A percentile compares a stretch with the other conserved stretches of the same genome.
These are phyloP conservation scores for Udeniomyces megalosporus DNA, from an alignment of 768 basidiomycete species.

Conservation along the genomic window DNA sequence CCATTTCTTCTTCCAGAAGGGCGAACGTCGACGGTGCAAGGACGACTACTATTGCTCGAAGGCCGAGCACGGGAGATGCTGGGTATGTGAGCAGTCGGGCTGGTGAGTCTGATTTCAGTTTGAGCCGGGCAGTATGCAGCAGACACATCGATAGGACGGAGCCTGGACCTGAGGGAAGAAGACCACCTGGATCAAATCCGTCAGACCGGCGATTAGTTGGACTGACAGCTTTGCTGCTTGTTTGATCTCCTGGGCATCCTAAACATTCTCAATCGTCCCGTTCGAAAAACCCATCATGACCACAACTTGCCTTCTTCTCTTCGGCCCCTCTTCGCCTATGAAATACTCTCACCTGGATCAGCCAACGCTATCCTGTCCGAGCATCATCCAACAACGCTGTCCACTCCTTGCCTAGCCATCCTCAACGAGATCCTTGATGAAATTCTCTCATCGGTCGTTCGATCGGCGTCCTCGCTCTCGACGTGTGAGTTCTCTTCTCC, in stretches of 20 bases:
- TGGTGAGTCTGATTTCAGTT: background rate
- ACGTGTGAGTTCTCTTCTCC: slow-evolving; percentile 8
- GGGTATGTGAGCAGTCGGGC: background rate
- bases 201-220: no score
- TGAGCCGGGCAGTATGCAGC: background rate
- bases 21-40: background rate
- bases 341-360: background rate
- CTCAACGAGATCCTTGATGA: slow-evolving; percentile 17
- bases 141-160: background rate
- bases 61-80: background rate
- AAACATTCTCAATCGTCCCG: background rate
- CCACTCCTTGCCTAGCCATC: background rate
- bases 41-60: background rate
- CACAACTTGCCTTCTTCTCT: background rate
- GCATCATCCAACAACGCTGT: background rate
- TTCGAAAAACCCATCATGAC: background rate
- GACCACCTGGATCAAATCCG: background rate
- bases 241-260: background rate
- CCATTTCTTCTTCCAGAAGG: background rate
- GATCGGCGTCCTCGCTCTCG: background rate
- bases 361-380: slow-evolving; percentile 16
- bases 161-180: background rate
- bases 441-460: background rate
- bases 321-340: background rate
- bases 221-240: background rate